phyloP scores from a whole-genome alignment of 176 grass and related monocot genomes.

The Metroxylon sagu region DNA sequence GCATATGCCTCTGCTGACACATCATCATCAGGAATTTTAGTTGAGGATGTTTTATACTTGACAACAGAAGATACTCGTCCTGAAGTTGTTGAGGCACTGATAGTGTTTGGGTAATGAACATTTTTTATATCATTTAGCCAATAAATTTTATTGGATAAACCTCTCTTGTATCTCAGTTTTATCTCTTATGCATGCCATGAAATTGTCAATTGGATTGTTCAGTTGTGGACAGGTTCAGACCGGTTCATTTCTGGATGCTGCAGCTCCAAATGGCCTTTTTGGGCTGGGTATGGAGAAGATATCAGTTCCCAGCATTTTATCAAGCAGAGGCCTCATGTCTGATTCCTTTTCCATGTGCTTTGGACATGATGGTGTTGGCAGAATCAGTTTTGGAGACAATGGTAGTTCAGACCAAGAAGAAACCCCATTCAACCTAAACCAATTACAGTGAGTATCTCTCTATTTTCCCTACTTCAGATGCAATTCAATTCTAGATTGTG shows the following conservation, averaged over 20 bases:
- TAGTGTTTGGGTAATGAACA: slow-evolving; percentile 67
- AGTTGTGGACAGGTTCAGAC: slow-evolving; percentile 78
- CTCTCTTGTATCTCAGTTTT: background rate
- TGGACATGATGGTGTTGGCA: slow-evolving; percentile 53
- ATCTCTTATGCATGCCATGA: background rate
- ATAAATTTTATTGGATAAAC: background rate
- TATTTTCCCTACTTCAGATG: background rate
- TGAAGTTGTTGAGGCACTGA: slow-evolving; percentile 48
- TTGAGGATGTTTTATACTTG: slow-evolving; percentile 66
- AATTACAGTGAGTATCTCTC: slow-evolving; percentile 37
- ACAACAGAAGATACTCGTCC: slow-evolving; percentile 36
- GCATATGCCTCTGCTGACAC: slow-evolving; percentile 53
- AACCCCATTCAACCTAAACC: slow-evolving; percentile 50
- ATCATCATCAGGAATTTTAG: slow-evolving; percentile 69
- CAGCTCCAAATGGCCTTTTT: slow-evolving; percentile 72
- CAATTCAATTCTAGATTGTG: background rate
- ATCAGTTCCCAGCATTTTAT: slow-evolving; percentile 62
- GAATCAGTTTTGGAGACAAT: slow-evolving; percentile 77
- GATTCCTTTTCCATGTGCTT: slow-evolving; percentile 94
- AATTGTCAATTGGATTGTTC: slow-evolving; percentile 7
- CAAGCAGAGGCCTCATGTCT: slow-evolving; percentile 42
- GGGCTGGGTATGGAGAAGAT: slow-evolving; percentile 61
- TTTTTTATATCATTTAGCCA: background rate
- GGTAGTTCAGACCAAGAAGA: slow-evolving; percentile 62
- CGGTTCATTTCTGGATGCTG: slow-evolving; percentile 54